Conservation (phyloP, 108 stramenopile species). For the Nitzschia palea region DNA sequence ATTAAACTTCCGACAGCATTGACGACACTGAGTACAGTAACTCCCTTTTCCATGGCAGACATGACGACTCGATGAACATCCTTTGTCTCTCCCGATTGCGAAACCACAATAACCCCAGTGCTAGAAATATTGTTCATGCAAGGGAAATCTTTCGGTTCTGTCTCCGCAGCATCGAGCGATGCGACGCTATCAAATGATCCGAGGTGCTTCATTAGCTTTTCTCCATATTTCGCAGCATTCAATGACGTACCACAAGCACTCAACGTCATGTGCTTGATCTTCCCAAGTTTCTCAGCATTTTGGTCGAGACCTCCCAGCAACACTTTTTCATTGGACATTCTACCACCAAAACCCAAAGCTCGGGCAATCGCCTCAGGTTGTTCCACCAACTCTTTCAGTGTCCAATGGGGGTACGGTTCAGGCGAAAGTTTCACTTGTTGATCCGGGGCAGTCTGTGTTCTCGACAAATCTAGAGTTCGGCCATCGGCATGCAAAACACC, state of each 20-base stretch:
- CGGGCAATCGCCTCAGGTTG: slow-evolving; percentile 97
- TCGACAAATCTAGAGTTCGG: slow-evolving; percentile 82
- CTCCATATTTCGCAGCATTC: slow-evolving; percentile 94
- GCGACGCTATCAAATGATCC: slow-evolving; percentile 89
- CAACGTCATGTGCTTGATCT: slow-evolving; percentile 84
- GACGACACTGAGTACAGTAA: slow-evolving; percentile 91
- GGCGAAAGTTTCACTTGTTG: slow-evolving; percentile 92
- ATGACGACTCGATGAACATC: slow-evolving; percentile 93
- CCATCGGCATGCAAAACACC: slow-evolving; percentile 93
- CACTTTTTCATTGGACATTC: slow-evolving; percentile 67
- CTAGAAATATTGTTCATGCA: slow-evolving; percentile 37
- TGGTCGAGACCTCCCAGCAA: slow-evolving; percentile 88
- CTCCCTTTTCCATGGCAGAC: slow-evolving; percentile 80
- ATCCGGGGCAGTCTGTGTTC: slow-evolving; percentile 90
- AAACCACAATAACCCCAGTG: slow-evolving; percentile 91
- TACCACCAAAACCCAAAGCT: slow-evolving; percentile 89
- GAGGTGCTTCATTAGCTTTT: slow-evolving; percentile 97
- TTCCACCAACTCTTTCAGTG: slow-evolving; percentile 86
- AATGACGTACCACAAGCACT: slow-evolving; percentile 97
- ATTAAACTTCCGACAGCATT: slow-evolving; percentile 98
- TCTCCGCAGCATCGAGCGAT: slow-evolving; percentile 93
- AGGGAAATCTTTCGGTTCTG: slow-evolving; percentile 84
- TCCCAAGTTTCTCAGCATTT: slow-evolving; percentile 59
- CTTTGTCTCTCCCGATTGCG: slow-evolving; percentile 98
- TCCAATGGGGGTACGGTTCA: slow-evolving; percentile 96